These are phyloP conservation scores for Trichoderma semiorbis DNA, from an alignment of 2,329 filamentous ascomycete genomes.

Conservation along the genomic window DNA sequence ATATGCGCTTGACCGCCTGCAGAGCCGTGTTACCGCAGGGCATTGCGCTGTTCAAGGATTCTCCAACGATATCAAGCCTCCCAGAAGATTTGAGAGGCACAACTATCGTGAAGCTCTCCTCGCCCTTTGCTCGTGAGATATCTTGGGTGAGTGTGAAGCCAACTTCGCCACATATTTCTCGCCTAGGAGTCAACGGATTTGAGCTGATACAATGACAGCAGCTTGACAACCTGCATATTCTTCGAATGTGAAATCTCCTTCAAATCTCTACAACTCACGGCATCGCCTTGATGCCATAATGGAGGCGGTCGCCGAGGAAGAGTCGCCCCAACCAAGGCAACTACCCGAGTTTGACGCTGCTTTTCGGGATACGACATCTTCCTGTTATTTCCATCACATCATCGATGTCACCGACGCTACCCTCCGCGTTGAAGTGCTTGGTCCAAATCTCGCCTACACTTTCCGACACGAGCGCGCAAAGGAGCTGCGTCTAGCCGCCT, in stretches of 20 bases:
- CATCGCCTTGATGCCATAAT: neutral
- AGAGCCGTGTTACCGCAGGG: neutral
- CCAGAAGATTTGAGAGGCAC: neutral
- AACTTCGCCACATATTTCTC: neutral
- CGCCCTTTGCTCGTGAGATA: neutral
- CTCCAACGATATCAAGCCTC: neutral
- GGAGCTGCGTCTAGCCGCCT: neutral
- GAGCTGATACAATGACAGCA: neutral
- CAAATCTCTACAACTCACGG: neutral
- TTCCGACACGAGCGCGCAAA: slow-evolving; percentile 30
- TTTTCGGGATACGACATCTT: slow-evolving; percentile 20
- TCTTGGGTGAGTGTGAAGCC: neutral
- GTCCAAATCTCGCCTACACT: slow-evolving; percentile 30
- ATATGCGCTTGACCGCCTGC: slow-evolving; percentile 1
- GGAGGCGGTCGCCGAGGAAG: neutral
- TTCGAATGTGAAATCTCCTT: neutral
- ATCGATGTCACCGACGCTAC: slow-evolving; percentile 25
- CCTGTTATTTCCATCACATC: slow-evolving; percentile 34
- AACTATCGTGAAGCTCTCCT: neutral
- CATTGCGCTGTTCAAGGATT: neutral
- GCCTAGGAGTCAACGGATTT: neutral
- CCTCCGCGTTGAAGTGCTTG: slow-evolving; percentile 31
- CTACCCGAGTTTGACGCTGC: slow-evolving; percentile 24
- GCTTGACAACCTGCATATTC: neutral
- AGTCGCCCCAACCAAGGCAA: neutral